Conservation (phyloP, 805 yeast genomes). For the Metschnikowia colocasiae region DNA sequence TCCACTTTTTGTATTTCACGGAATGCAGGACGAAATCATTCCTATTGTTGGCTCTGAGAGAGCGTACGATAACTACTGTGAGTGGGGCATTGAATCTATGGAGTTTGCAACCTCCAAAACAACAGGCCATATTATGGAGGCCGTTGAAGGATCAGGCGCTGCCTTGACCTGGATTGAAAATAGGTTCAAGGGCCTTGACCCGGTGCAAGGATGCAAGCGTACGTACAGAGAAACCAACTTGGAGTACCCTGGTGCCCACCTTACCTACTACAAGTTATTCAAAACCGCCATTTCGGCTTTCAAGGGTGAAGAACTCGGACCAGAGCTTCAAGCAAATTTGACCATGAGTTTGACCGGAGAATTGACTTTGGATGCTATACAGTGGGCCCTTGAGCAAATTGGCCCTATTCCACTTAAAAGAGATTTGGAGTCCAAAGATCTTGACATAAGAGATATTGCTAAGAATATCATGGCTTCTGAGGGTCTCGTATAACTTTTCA, state of each 20-base stretch:
- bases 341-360: slow-evolving; percentile 3
- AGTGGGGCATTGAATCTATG: slow-evolving; percentile 25
- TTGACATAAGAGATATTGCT: not conserved
- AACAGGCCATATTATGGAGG: slow-evolving; percentile 29
- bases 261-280: slow-evolving; percentile 6
- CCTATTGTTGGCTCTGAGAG: slow-evolving; percentile 20
- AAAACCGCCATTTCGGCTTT: slow-evolving; percentile 2
- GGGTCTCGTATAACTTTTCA: not conserved
- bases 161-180: slow-evolving; percentile 15
- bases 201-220: slow-evolving; percentile 13
- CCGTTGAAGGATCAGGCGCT: slow-evolving; percentile 14
- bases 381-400: slow-evolving; percentile 4
- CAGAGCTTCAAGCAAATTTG: not conserved
- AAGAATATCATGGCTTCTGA: not conserved
- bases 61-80: slow-evolving; percentile 29
- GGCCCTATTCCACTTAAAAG: slow-evolving; percentile 10
- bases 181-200: slow-evolving; percentile 11
- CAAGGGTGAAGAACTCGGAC: slow-evolving; percentile 10
- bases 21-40: slow-evolving; percentile 22
- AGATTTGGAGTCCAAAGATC: not conserved
- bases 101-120: slow-evolving; percentile 26
- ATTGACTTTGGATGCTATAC: not conserved
- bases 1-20: slow-evolving; percentile 27
- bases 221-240: slow-evolving; percentile 9
- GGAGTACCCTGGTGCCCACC: slow-evolving; percentile 10